phyloP scores from a whole-genome alignment of 331 rosid genomes.

The Telfairia occidentalis region DNA sequence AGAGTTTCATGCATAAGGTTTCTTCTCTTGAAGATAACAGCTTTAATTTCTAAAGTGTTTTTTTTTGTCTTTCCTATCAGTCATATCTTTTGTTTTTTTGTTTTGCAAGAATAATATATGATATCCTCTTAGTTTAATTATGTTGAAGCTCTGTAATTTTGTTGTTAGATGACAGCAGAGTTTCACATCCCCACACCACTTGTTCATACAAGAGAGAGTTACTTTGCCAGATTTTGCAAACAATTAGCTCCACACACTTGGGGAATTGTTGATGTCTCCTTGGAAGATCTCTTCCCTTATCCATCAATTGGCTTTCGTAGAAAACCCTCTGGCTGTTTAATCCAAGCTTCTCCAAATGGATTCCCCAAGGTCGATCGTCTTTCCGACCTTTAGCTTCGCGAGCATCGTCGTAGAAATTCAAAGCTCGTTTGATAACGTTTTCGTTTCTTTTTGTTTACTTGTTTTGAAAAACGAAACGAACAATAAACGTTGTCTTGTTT shows the following conservation, averaged over 20 bases:
- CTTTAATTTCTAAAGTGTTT: no score
- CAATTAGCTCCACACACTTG: slow-evolving; percentile 61
- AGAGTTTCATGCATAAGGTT: no score
- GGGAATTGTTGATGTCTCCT: slow-evolving; percentile 91
- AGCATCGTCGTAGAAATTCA: background rate
- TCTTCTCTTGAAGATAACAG: no score
- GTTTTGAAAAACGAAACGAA: no score
- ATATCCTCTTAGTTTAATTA: no score
- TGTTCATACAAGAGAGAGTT: slow-evolving; percentile 88
- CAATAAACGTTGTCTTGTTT: no score
- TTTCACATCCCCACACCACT: slow-evolving; percentile 83
- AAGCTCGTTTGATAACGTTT: background rate
- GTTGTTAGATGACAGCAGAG: slow-evolving; percentile 72
- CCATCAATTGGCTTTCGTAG: slow-evolving; percentile 47
- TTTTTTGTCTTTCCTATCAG: no score
- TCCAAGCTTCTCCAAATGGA: slow-evolving; percentile 91
- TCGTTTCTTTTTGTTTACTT: no score
- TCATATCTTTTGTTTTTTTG: no score
- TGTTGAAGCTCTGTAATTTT: background rate
- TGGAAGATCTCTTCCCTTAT: slow-evolving; percentile 62
- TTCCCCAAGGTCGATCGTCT: slow-evolving; percentile 42
- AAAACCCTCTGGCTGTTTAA: slow-evolving; percentile 91
- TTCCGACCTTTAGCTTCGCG: background rate
- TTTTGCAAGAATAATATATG: no score
- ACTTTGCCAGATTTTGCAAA: slow-evolving; percentile 77